Conservation (phyloP, 2,329 filamentous ascomycete species). For the Aspergillus intermedius region DNA sequence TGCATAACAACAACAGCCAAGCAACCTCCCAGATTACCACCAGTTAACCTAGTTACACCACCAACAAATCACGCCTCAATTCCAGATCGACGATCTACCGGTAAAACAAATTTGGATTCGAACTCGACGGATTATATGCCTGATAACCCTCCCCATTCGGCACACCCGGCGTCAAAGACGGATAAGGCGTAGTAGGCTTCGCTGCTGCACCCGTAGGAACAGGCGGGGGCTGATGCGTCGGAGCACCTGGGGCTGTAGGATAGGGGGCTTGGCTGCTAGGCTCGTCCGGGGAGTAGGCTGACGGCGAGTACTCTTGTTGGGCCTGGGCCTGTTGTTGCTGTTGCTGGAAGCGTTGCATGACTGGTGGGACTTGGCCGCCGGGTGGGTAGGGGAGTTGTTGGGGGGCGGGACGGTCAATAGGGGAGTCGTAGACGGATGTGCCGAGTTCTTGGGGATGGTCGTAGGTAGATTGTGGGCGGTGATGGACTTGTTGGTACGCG, state of each 20-base stretch:
- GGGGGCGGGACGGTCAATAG: constrained; percentile 43
- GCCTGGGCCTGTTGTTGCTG: constrained; percentile 23
- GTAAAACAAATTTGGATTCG: constrained; percentile 36
- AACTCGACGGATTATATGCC: constrained; percentile 29
- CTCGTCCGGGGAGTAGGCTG: constrained; percentile 35
- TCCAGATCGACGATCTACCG: constrained; percentile 16
- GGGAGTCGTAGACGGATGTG: constrained; percentile 70
- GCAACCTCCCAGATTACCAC: too few relatives aligned
- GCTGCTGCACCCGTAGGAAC: constrained; percentile 23
- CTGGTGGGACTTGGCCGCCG: constrained; percentile 18
- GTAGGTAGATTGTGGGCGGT: constrained; percentile 61
- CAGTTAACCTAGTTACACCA: too few relatives aligned
- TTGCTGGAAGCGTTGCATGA: constrained; percentile 28
- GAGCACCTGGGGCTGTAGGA: constrained; percentile 21
- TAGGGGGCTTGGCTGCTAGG: constrained; percentile 23
- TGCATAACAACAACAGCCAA: too few relatives aligned
- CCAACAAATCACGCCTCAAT: too few relatives aligned
- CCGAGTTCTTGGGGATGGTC: constrained; percentile 70
- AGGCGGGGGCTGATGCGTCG: constrained; percentile 30
- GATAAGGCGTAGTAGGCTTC: constrained; percentile 26
- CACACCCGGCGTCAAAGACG: constrained; percentile 22
- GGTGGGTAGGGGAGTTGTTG: constrained; percentile 30
- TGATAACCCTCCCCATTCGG: constrained; percentile 27
- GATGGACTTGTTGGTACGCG: constrained; percentile 39
- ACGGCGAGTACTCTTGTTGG: constrained; percentile 35